These are phyloP conservation scores for Pichia gijzeniarum DNA, from an alignment of 805 yeast species.

Conservation along the genomic window DNA sequence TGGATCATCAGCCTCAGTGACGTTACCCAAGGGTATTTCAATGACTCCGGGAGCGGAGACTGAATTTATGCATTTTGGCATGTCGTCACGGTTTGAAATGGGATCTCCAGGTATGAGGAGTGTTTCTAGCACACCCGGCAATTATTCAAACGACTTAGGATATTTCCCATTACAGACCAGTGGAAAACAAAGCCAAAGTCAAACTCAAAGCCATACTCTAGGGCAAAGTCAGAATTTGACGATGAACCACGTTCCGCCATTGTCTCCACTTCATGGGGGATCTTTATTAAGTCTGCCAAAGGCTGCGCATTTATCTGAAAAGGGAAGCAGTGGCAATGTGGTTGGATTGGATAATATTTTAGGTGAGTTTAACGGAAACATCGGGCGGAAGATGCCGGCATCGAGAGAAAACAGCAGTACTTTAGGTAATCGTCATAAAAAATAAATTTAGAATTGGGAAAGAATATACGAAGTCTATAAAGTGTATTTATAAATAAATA, in stretches of 20 bases:
- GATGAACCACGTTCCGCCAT: not conserved
- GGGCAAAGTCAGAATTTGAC: not conserved
- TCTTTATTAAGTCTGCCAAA: not conserved
- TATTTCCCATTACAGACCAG: conserved; percentile 1
- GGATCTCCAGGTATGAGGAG: conserved; percentile 3
- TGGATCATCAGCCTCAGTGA: not conserved
- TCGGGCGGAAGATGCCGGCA: not conserved
- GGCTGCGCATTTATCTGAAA: not conserved
- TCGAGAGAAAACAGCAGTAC: not conserved
- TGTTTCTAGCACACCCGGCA: conserved; percentile 1
- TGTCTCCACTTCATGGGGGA: not conserved
- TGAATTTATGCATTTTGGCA: too few species aligned
- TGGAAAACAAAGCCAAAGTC: too few species aligned
- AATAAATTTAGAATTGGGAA: not conserved
- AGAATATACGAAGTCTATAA: too few species aligned
- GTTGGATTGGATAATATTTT: not conserved
- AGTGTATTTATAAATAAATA: not conserved
- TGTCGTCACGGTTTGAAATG: not conserved
- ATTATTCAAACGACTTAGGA: not conserved
- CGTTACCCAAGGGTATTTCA: not conserved
- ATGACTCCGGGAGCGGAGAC: not conserved
- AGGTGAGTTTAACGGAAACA: not conserved
- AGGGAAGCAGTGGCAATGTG: not conserved
- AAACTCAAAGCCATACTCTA: too few species aligned
- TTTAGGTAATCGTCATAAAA: not conserved